Evolutionary conservation across 2,329 filamentous ascomycete genomes (phyloP).

Genomic region (Colletotrichum musae): DNA sequence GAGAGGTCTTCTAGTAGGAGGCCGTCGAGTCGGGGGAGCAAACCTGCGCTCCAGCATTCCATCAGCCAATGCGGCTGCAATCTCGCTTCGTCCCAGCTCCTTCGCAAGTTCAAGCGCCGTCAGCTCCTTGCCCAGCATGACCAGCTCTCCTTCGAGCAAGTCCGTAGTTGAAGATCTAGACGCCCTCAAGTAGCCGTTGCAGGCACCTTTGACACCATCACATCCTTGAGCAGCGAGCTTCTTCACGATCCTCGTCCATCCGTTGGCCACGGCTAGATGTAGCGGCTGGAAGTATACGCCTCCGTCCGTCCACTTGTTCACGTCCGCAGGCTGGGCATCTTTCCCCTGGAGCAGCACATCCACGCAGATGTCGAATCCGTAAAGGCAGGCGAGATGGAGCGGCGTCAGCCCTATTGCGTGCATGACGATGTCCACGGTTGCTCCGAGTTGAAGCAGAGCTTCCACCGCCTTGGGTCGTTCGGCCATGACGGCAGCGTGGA

Average conservation of each 20-base stretch:
- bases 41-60: too few species aligned
- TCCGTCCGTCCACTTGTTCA: constrained; percentile 15
- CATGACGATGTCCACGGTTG: not conserved
- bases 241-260: not conserved
- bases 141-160: too few species aligned
- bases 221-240: not conserved
- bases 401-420: constrained; percentile 5
- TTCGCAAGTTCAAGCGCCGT: too few species aligned
- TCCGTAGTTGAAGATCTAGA: too few species aligned
- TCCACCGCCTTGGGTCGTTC: not conserved
- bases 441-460: not conserved
- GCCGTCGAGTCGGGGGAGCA: too few species aligned
- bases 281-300: not conserved
- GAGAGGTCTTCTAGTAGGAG: too few species aligned
- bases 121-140: too few species aligned
- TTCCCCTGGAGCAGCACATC: not conserved
- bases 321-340: not conserved
- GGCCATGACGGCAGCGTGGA: constrained; percentile 24
- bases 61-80: too few species aligned
- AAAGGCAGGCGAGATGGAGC: constrained; percentile 19
- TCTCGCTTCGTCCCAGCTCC: too few species aligned
- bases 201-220: not conserved
- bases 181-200: too few species aligned
- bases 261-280: constrained; percentile 18
- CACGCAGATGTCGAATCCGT: constrained; percentile 1